Evolutionary conservation across 2,329 filamentous ascomycete species (phyloP).

Genomic region (Rhinocladiella mackenziei): DNA sequence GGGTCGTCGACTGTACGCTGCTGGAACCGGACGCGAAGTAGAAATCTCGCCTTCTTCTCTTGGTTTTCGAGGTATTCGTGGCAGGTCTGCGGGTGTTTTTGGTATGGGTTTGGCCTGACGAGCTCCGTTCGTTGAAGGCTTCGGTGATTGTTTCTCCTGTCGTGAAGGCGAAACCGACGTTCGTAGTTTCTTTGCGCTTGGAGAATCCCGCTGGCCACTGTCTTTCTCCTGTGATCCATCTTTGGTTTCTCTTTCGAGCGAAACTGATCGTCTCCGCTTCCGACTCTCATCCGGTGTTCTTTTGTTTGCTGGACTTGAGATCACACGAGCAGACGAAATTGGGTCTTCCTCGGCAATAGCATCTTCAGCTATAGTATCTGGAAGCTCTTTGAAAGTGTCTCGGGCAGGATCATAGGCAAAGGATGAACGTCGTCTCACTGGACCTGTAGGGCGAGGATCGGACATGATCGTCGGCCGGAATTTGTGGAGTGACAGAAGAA

Average conservation of each 20-base stretch:
- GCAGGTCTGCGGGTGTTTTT: slow-evolving; percentile 23
- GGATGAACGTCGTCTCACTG: slow-evolving; percentile 27
- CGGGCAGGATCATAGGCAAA: slow-evolving; percentile 35
- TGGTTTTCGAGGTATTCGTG: slow-evolving; percentile 22
- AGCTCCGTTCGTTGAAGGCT: slow-evolving; percentile 8
- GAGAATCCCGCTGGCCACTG: neutral
- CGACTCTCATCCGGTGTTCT: slow-evolving; percentile 2
- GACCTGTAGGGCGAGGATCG: slow-evolving; percentile 8
- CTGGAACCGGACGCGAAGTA: slow-evolving; percentile 16
- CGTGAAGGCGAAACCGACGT: slow-evolving; percentile 11
- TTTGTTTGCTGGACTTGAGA: slow-evolving; percentile 18
- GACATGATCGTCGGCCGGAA: slow-evolving; percentile 14
- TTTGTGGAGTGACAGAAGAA: no score
- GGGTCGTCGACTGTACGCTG: slow-evolving; percentile 25
- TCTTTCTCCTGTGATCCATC: slow-evolving; percentile 1
- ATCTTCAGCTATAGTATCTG: slow-evolving; percentile 27
- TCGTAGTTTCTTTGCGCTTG: slow-evolving; percentile 15
- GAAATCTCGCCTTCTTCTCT: slow-evolving; percentile 28
- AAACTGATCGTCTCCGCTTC: slow-evolving; percentile 22
- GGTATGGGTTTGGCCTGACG: slow-evolving; percentile 13
- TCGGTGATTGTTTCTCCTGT: slow-evolving; percentile 4
- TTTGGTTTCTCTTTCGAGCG: slow-evolving; percentile 10
- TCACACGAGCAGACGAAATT: slow-evolving; percentile 1
- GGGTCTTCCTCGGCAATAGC: slow-evolving; percentile 24
- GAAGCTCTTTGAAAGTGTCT: slow-evolving; percentile 33